A percentile compares a stretch with the other conserved stretches of the same genome.
These are phyloP conservation scores for Aaosphaeria arxii DNA, from an alignment of 2,329 filamentous ascomycete species.

Conservation along the genomic window DNA sequence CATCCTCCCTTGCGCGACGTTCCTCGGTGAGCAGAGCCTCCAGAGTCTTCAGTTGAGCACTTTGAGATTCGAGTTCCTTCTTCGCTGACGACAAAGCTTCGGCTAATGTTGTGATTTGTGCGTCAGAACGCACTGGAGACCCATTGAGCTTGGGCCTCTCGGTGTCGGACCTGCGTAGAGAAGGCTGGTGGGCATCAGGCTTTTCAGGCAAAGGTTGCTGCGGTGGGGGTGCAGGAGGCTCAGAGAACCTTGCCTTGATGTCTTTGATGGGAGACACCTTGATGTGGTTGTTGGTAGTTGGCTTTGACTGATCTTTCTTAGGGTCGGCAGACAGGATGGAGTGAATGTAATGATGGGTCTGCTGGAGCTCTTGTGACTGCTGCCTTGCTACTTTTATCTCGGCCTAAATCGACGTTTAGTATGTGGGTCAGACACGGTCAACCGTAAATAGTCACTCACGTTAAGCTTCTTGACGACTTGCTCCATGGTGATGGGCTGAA, in stretches of 20 bases:
- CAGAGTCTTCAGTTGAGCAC: constrained; percentile 73
- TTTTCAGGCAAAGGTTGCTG: constrained; percentile 93
- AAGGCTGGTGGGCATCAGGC: constrained; percentile 67
- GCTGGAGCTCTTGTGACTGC: constrained; percentile 79
- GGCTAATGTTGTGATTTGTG: constrained; percentile 79
- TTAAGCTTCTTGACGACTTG: constrained; percentile 87
- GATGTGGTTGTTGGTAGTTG: constrained; percentile 41
- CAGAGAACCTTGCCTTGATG: constrained; percentile 79
- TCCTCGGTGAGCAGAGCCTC: constrained; percentile 78
- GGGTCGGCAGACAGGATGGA: constrained; percentile 71
- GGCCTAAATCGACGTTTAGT: constrained; percentile 52
- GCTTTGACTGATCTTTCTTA: constrained; percentile 51
- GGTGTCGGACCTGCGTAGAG: constrained; percentile 72
- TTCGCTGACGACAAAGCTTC: constrained; percentile 82
- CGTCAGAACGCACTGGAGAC: constrained; percentile 60
- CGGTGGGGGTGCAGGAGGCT: constrained; percentile 88
- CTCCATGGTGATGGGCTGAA: constrained; percentile 87
- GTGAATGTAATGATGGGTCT: constrained; percentile 78
- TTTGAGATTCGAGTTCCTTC: constrained; percentile 83
- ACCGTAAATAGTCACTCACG: constrained; percentile 51
- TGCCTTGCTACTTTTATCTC: constrained; percentile 89
- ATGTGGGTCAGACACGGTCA: constrained; percentile 1
- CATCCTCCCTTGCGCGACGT: constrained; percentile 74
- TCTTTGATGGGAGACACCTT: constrained; percentile 58
- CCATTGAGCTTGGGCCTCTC: constrained; percentile 64